Evolutionary conservation across 495 filamentous ascomycete species (phyloP), one percentile per base, ranked within the genome.

Genomic region (Penicillium atrosanguineum): DNA sequence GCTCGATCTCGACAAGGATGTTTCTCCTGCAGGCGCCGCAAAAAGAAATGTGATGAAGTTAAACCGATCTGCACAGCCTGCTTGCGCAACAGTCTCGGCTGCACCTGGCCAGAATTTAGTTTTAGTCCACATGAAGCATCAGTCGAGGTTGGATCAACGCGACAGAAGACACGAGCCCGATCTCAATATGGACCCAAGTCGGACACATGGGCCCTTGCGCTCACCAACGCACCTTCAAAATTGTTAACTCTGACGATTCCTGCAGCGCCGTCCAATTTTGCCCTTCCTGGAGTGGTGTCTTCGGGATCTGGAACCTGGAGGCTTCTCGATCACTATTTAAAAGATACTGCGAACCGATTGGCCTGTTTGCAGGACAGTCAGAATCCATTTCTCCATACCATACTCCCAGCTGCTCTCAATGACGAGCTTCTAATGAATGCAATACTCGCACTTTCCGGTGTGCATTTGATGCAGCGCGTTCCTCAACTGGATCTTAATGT

Each of bases 401-500:
- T 57, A 14, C 44, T 61, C 11, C 53, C 58, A 7, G 53, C 50
- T 36, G 58, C 58, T 28, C 54, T 57, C 2, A 28, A 48, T 21
- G 58, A 61, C 34, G 58, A 61, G 18, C 50, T 61, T 36, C 19
- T 61, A 46, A 57, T 61, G 58, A 56, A 61, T 48, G 46, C 58
- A 12, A 46, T 61, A 57, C 16, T 53, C 42, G 40, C 48, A 48
- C 43, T 60, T 48, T 40, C 50, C 48, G 11, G 40, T 52, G 45
- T 8, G 47, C 47, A 47, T 56, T 52, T 28, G 57, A 48, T 18
- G 56, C 55, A 38, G 55, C n/a, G n/a, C n/a, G n/a, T n/a, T 18
- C 58, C 58, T 34, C 49, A 38, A 5, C 6, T 50, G 18, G 25
- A 38, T 37, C 41, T 26, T 11, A 46, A 50, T 4, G 46, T 61